These are phyloP conservation scores for Aspergillus ochraceus DNA, from an alignment of 2,329 filamentous ascomycete genomes.

Conservation along the genomic window DNA sequence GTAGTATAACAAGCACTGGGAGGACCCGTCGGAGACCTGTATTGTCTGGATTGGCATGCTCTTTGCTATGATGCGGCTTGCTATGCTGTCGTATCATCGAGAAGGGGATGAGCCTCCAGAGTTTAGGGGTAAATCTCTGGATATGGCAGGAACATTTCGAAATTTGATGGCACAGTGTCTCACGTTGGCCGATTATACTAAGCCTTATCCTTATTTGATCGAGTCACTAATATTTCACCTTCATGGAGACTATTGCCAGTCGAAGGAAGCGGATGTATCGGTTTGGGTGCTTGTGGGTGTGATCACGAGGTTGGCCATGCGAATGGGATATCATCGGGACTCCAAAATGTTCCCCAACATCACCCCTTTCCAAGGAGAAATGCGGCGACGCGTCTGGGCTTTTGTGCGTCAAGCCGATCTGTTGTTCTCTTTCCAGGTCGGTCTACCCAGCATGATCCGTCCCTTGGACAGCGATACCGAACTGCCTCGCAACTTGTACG, in stretches of 20 bases:
- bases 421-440: constrained; percentile 66
- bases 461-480: constrained; percentile 64
- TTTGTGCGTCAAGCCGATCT: constrained; percentile 61
- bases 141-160: constrained; percentile 48
- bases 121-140: constrained; percentile 57
- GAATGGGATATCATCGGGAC: constrained; percentile 66
- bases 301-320: constrained; percentile 63
- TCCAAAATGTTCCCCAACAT: constrained; percentile 60
- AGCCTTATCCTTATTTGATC: constrained; percentile 59
- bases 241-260: constrained; percentile 61
- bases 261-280: constrained; percentile 59
- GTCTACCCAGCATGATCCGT: constrained; percentile 66
- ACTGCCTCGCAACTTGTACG: constrained; percentile 62
- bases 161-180: constrained; percentile 63
- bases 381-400: constrained; percentile 51
- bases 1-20: constrained; percentile 64
- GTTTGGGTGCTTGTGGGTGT: constrained; percentile 62
- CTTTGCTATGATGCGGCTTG: constrained; percentile 65
- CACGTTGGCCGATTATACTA: constrained; percentile 63
- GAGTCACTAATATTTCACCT: constrained; percentile 64
- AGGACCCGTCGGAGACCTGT: constrained; percentile 56
- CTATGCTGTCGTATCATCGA: constrained; percentile 61
- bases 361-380: constrained; percentile 62
- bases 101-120: constrained; percentile 65
- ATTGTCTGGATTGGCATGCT: constrained; percentile 64